Evolutionary conservation across 2,329 filamentous ascomycete genomes (phyloP), one percentile per base, ranked within the genome.

Genomic region (Calonectria multiphialidica): DNA sequence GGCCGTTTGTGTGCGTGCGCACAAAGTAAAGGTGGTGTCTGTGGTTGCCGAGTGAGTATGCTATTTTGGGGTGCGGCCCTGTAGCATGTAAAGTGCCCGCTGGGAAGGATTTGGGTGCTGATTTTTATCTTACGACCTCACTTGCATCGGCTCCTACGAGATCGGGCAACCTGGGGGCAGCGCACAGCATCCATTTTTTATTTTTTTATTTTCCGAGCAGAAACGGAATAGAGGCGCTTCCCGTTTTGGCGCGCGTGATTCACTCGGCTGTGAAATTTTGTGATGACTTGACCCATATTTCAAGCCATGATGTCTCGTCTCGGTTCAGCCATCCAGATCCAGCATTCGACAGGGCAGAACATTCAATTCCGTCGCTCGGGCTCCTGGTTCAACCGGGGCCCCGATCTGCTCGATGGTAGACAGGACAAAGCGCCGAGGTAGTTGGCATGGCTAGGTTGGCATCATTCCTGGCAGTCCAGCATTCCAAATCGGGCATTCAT

Each of bases 31-130:
- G 21, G 35, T 12, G 13, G 21, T 18, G 53, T 59, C 53, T 35
- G 53, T 59, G 53, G 37, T 33, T 47, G n/a, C 44, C 44, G n/a
- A 47, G 21, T 47, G n/a, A 9, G 35, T 59, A 23, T 59, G 35
- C 53, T 59, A 59, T 59, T 59, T 59, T 59, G 33, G 53, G 47
- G 53, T 40, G 53, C 12, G 35, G 53, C 33, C 53, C 35, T 59
- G 53, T 59, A 21, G 33, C 35, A 37, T 40, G 21, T 37, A 25
- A 23, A 53, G 1, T 59, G n/a, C 53, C 35, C 16, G 35, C 33
- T 40, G 49, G 49, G 35, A 59, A 59, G 35, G 35, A 59, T 59
- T 59, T 59, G 53, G 21, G 35, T 59, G 53, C 53, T 40, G 53
- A 59, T 37, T 59, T 37, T 59, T 33, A 59, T 59, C 33, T 37